These are phyloP conservation scores for Nemania bipapillata DNA, from an alignment of 2,329 filamentous ascomycete genomes.

Conservation along the genomic window DNA sequence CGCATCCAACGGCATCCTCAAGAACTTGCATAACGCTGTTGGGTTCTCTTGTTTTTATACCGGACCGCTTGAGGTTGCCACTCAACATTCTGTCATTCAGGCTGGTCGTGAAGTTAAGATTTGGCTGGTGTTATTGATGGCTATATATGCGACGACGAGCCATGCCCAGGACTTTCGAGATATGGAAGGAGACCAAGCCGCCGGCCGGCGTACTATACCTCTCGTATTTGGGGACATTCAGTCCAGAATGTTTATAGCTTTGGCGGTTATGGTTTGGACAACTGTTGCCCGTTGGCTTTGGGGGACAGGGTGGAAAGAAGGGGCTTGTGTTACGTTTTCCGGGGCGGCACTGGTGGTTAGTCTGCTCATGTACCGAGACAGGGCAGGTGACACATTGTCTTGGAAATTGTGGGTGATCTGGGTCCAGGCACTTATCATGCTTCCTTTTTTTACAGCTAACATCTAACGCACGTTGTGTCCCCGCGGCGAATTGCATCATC, in stretches of 20 bases:
- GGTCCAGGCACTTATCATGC: not conserved
- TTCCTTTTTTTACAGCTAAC: not conserved
- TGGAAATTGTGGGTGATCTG: not conserved
- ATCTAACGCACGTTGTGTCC: too few species aligned
- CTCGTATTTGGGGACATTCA: slow-evolving; percentile 21
- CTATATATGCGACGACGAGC: slow-evolving; percentile 16
- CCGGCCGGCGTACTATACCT: slow-evolving; percentile 25
- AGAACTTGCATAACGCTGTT: slow-evolving; percentile 26
- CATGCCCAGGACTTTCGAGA: slow-evolving; percentile 35
- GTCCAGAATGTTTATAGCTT: slow-evolving; percentile 8
- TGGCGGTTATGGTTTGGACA: not conserved
- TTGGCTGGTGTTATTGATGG: slow-evolving; percentile 19
- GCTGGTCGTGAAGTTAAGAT: not conserved
- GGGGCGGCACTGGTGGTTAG: not conserved
- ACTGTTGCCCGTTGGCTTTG: not conserved
- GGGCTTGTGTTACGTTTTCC: not conserved
- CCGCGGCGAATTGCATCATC: too few species aligned
- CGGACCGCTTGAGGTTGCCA: not conserved
- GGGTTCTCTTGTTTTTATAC: slow-evolving; percentile 28
- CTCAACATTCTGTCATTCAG: not conserved
- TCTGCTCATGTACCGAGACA: not conserved
- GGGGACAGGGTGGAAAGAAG: not conserved
- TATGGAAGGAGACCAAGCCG: slow-evolving; percentile 29
- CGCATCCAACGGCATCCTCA: slow-evolving; percentile 20
- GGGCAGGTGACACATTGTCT: not conserved